phyloP scores from a whole-genome alignment of 176 grass and related monocot species.

The Cocos nucifera region DNA sequence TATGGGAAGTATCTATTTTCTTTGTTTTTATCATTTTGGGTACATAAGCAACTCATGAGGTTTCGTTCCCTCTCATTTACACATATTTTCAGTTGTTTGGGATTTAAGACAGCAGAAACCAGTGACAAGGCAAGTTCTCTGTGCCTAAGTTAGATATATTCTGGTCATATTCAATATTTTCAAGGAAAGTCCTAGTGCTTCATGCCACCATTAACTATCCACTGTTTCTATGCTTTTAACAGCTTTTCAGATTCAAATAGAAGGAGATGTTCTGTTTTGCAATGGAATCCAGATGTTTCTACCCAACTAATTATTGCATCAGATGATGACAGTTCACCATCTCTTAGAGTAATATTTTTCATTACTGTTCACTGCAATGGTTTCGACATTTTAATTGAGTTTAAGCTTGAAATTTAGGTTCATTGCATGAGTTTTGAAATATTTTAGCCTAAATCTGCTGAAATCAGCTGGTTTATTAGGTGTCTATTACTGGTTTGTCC shows the following conservation, averaged over 20 bases:
- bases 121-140: slow-evolving; percentile 64
- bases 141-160: slow-evolving; percentile 7
- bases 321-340: slow-evolving; percentile 86
- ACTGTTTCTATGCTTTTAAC: slow-evolving; percentile 16
- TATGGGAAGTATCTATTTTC: slow-evolving; percentile 21
- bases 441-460: too few relatives aligned
- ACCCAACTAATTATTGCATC: slow-evolving; percentile 92
- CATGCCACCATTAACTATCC: too few relatives aligned
- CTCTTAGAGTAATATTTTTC: slow-evolving; percentile 65
- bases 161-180: slow-evolving; percentile 1
- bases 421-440: too few relatives aligned
- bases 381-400: neutral
- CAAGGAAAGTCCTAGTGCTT: too few relatives aligned
- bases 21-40: neutral
- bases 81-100: slow-evolving; percentile 73
- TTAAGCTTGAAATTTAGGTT: too few relatives aligned
- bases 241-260: slow-evolving; percentile 87
- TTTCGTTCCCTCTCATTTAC: neutral
- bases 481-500: too few relatives aligned
- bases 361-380: neutral
- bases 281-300: slow-evolving; percentile 94
- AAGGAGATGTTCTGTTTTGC: slow-evolving; percentile 89
- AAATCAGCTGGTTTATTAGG: too few relatives aligned
- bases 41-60: slow-evolving; percentile 20
- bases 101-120: slow-evolving; percentile 87